Base-by-base conservation (phyloP, 345 rosid genomes). In the Eucalyptus marginata region DNA sequence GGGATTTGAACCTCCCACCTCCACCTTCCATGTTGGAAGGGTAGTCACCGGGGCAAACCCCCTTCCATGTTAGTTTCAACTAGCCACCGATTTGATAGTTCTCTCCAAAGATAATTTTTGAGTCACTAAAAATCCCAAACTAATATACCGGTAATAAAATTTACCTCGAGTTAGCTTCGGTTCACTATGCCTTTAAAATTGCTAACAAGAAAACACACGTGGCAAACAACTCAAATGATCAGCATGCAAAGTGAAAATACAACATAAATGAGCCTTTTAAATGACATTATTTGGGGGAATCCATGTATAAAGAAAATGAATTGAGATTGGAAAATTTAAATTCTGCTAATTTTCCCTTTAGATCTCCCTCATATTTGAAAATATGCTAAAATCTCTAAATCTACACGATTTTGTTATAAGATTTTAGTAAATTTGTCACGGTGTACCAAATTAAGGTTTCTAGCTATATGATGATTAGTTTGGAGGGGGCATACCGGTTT, bases 121-220 rank as follows among this genome's bases (percentile, higher is more conserved):
- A 7, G 12, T 10, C 6, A 24, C 27, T 5, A 18, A 76, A 76
- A 36, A 40, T 40, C 47, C 12, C 8, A 20, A 33, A 20, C 4
- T 18, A 24, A 22, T 3, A 6, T 62, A 52, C 24, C 0, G 0
- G 2, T 3, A 52, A 52, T 3, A 52, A 52, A 18, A 68, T 17
- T 20, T 5, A 0, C 13, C 1, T 8, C 0, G 2, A 18, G 24
- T 33, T 33, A 17, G 10, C 44, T 33, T 68, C 4, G 0, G 2
- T 17, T 71, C 2, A 0, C 14, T 10, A 10, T 10, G 1, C 81
- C 46, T 12, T 18, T 18, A 5, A 36, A 71, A 10, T 5, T 18
- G 46, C 46, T 20, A 6, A 36, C 4, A 7, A 24, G 25, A 11
- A 36, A 71, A 36, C 46, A 10, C 2, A 0, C 7, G 0, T 36